Percentiles rank a stretch among this genome's conserved stretches.
phyloP scores from a whole-genome alignment of 768 basidiomycete species.

The Austroboletus eburneus region DNA sequence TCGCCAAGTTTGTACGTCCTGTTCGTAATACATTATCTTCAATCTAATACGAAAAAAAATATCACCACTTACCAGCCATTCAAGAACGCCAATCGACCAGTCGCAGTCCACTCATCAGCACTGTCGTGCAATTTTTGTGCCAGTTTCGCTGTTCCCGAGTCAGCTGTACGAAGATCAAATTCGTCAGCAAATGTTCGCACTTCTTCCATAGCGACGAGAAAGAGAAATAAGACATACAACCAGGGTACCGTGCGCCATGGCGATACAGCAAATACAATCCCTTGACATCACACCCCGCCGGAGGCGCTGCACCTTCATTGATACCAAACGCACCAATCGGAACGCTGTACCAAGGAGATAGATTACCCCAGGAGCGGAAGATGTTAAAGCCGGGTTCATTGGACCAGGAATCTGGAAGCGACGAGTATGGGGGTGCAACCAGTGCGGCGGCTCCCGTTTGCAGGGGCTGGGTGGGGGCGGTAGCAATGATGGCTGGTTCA shows the following conservation, averaged over 20 bases:
- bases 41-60: slow-evolving; percentile 2
- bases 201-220: not conserved
- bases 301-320: slow-evolving; percentile 65
- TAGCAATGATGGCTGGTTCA: slow-evolving; percentile 66
- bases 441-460: slow-evolving; percentile 68
- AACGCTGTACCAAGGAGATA: slow-evolving; percentile 87
- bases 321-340: slow-evolving; percentile 62
- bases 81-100: slow-evolving; percentile 67
- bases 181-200: not conserved
- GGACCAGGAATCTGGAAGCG: slow-evolving; percentile 20
- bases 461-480: slow-evolving; percentile 74
- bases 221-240: slow-evolving; percentile 39
- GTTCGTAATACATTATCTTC: not conserved
- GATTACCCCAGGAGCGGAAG: slow-evolving; percentile 78
- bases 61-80: slow-evolving; percentile 63
- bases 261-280: slow-evolving; percentile 78
- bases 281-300: slow-evolving; percentile 64
- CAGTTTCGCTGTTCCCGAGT: slow-evolving; percentile 58
- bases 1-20: slow-evolving; percentile 91
- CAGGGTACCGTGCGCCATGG: slow-evolving; percentile 77
- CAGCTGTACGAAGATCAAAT: slow-evolving; percentile 32
- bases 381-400: slow-evolving; percentile 46
- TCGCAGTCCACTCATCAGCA: slow-evolving; percentile 58
- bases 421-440: slow-evolving; percentile 41
- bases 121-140: slow-evolving; percentile 50